Conservation (phyloP, 139 green algal genomes). For the Tetradesmus lagerheimii region DNA sequence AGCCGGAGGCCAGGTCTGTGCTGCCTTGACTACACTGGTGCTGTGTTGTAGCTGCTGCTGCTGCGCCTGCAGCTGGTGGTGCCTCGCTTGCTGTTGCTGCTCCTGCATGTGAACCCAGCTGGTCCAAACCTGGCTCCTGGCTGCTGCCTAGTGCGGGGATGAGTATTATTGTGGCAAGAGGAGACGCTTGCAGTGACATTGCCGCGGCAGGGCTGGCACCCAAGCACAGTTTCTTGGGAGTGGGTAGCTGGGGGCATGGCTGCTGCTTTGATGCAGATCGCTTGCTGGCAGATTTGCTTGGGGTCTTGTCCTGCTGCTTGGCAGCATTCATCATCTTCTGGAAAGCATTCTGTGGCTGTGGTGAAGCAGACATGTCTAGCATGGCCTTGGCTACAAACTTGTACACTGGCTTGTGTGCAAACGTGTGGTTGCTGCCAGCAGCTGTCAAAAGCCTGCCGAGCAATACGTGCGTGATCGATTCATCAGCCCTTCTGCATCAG, state of each 20-base stretch:
- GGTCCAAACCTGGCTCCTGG: not conserved
- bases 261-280: not conserved
- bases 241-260: not conserved
- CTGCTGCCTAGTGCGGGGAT: not conserved
- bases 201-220: not conserved
- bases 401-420: not conserved
- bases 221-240: not conserved
- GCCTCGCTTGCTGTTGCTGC: too few relatives aligned
- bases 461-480: too few relatives aligned
- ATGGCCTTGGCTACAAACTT: too few relatives aligned
- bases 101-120: not conserved
- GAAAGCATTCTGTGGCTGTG: slow-evolving; percentile 12
- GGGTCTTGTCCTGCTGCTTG: not conserved
- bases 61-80: not conserved
- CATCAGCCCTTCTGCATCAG: too few relatives aligned
- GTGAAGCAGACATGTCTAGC: not conserved
- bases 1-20: not conserved
- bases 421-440: not conserved
- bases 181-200: not conserved
- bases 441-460: too few relatives aligned
- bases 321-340: slow-evolving; percentile 19
- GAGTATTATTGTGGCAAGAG: not conserved
- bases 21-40: too few relatives aligned
- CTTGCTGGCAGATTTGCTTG: not conserved
- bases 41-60: not conserved